Percentiles rank a stretch among this genome's conserved stretches.
Evolutionary conservation across 805 yeast species (phyloP).

Genomic region (Brettanomyces custersianus): DNA sequence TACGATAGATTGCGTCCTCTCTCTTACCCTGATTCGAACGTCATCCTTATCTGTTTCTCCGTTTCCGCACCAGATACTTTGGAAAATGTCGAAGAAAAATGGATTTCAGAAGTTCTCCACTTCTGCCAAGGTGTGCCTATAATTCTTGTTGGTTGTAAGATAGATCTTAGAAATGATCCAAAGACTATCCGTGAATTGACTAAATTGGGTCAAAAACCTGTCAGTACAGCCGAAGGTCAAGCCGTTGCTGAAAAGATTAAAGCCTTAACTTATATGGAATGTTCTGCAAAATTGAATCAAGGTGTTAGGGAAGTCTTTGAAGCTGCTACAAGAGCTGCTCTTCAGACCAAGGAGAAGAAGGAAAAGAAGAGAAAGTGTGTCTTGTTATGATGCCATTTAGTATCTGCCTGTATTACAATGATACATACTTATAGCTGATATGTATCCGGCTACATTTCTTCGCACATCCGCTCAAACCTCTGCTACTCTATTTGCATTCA

Average conservation of each 20-base stretch:
- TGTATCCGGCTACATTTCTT: too few species aligned
- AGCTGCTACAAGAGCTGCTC: conserved; percentile 86
- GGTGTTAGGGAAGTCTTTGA: conserved; percentile 92
- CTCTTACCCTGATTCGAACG: conserved; percentile 88
- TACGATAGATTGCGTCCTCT: conserved; percentile 88
- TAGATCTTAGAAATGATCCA: conserved; percentile 78
- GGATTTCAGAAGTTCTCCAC: conserved; percentile 90
- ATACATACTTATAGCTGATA: too few species aligned
- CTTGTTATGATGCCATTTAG: conserved; percentile 50
- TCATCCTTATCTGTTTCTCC: conserved; percentile 84
- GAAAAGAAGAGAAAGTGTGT: conserved; percentile 61
- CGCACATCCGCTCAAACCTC: too few species aligned
- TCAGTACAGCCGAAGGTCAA: conserved; percentile 74
- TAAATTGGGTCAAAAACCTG: conserved; percentile 73
- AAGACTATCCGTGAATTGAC: conserved; percentile 66
- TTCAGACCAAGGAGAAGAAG: conserved; percentile 52
- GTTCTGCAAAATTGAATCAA: conserved; percentile 86
- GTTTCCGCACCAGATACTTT: conserved; percentile 87
- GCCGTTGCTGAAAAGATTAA: conserved; percentile 84
- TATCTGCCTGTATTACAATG: too few species aligned
- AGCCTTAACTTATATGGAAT: conserved; percentile 78
- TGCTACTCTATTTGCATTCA: too few species aligned
- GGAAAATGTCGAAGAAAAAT: conserved; percentile 90
- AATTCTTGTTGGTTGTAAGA: conserved; percentile 86
- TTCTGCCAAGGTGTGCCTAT: conserved; percentile 94